Conservation (phyloP, 225 moss, liverwort and hornwort species). For the Marchantia paleacea region DNA sequence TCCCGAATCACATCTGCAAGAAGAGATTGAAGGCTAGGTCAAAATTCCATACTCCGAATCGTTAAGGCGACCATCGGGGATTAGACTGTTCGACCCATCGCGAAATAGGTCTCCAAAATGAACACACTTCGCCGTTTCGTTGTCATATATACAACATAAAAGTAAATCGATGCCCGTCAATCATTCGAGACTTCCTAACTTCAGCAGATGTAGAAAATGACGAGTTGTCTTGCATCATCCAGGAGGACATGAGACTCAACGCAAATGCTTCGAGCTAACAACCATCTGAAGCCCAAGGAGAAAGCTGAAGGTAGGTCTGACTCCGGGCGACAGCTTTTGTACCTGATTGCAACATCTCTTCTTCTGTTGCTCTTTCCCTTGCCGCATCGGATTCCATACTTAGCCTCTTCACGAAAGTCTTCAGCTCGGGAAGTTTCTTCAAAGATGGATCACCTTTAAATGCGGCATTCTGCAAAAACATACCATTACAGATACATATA, state of each 20-base stretch:
- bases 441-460: slow-evolving; percentile 95
- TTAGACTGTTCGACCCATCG: no score
- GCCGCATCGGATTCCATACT: slow-evolving; percentile 61
- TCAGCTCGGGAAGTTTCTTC: slow-evolving; percentile 61
- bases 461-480: slow-evolving; percentile 49
- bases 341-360: slow-evolving; percentile 50
- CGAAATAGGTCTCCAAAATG: no score
- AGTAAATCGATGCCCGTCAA: no score
- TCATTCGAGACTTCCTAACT: no score
- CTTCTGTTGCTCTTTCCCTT: slow-evolving; percentile 47
- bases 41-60: not conserved
- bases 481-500: not conserved
- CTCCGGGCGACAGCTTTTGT: slow-evolving; percentile 27
- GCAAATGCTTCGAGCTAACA: no score
- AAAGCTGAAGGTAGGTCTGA: slow-evolving; percentile 2
- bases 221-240: no score
- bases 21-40: not conserved
- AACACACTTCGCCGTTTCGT: no score
- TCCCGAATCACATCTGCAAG: slow-evolving; percentile 48
- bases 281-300: no score
- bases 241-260: not conserved
- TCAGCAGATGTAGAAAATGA: no score
- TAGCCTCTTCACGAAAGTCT: slow-evolving; percentile 67
- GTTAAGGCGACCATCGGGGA: not conserved
- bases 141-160: no score